A percentile compares a stretch with the other conserved stretches of the same genome.
Conservation (phyloP, 306 rosid genomes). For the Coriaria nepalensis region DNA sequence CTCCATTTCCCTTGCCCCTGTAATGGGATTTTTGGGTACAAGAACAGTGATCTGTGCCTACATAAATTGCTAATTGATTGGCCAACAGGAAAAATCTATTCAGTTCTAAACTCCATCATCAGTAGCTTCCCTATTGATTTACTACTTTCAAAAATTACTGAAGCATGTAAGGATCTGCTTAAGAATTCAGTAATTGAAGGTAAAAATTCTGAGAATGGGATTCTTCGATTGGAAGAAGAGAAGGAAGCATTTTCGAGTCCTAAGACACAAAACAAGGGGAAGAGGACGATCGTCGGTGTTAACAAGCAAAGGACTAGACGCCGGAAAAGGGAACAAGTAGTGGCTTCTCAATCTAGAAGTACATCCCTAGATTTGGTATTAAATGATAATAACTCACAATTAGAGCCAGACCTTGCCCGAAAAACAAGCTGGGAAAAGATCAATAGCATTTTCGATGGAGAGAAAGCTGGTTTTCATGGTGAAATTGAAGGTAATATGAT, state of each 20-base stretch:
- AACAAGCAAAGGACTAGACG: background rate
- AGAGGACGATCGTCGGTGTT: conserved; percentile 48
- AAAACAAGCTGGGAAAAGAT: no score
- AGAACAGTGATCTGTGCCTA: conserved; percentile 36
- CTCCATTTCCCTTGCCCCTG: conserved; percentile 68
- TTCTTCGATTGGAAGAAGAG: conserved; percentile 35
- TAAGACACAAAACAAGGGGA: conserved; percentile 27
- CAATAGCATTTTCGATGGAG: no score
- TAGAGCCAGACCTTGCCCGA: no score
- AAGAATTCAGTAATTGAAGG: conserved; percentile 4
- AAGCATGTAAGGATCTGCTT: conserved; percentile 16
- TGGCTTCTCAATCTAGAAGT: no score
- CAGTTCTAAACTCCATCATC: conserved; percentile 29
- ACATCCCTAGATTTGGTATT: no score
- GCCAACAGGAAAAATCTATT: conserved; percentile 42
- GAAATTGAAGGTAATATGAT: no score
- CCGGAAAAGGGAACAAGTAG: no score
- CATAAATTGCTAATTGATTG: conserved; percentile 35
- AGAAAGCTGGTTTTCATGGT: no score
- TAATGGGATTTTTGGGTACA: conserved; percentile 50
- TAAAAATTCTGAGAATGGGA: conserved; percentile 17
- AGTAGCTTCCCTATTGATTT: conserved; percentile 61
- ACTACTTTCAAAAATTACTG: conserved; percentile 18
- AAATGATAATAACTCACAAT: no score
- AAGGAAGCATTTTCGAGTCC: conserved; percentile 34